Evolutionary conservation across 2,329 filamentous ascomycete genomes (phyloP).

Genomic region (Cladosporium sp.): DNA sequence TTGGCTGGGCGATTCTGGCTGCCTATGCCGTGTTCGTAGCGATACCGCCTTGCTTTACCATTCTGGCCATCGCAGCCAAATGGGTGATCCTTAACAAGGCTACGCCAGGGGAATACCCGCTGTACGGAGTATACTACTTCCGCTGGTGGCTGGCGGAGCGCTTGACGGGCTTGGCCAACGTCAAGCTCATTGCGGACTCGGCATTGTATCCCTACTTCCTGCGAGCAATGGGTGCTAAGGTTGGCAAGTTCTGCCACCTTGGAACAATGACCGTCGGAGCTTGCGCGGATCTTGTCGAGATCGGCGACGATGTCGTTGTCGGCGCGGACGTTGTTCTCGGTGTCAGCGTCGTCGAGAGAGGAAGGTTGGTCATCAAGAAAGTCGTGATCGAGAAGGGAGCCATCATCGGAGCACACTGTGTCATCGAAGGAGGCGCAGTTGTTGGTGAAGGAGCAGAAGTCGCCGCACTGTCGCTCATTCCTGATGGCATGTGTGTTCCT

Average conservation of each 20-base stretch:
- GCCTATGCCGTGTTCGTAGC: conserved; percentile 29
- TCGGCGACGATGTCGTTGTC: conserved; percentile 31
- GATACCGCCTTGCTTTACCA: conserved; percentile 21
- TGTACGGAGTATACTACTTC: conserved; percentile 61
- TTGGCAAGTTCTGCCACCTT: conserved; percentile 30
- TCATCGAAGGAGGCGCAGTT: conserved; percentile 30
- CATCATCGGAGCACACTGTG: conserved; percentile 28
- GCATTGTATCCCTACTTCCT: conserved; percentile 27
- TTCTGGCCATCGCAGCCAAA: conserved; percentile 53
- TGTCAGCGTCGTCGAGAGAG: conserved; percentile 30
- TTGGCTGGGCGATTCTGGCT: conserved; percentile 28
- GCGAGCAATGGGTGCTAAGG: conserved; percentile 29
- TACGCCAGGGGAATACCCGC: conserved; percentile 56
- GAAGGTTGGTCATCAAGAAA: conserved; percentile 30
- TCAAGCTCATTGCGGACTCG: conserved; percentile 29
- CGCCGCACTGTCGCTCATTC: conserved; percentile 29
- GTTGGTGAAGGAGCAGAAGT: conserved; percentile 31
- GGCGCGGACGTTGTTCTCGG: conserved; percentile 28
- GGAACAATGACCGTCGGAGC: conserved; percentile 29
- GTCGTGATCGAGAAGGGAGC: conserved; percentile 27
- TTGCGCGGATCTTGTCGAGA: conserved; percentile 30
- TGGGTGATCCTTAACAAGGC: conserved; percentile 59
- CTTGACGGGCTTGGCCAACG: conserved; percentile 25
- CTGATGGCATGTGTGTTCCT: conserved; percentile 28
- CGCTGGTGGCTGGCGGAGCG: conserved; percentile 56